phyloP scores from a whole-genome alignment of 768 basidiomycete species.

The Multifurca ochricompacta region DNA sequence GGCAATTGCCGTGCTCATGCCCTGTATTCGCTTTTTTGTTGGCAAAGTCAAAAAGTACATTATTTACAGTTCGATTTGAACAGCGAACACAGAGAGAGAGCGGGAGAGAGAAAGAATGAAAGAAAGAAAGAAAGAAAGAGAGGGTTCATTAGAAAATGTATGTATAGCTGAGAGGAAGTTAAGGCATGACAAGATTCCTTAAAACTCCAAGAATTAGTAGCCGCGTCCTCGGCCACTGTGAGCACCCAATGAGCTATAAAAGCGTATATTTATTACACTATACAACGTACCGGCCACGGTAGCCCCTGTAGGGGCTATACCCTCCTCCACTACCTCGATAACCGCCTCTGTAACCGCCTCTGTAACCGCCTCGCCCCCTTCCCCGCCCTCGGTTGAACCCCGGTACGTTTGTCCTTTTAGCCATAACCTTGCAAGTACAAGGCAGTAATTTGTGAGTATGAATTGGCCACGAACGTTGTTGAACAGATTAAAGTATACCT shows the following conservation, averaged over 20 bases:
- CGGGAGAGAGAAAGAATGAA: no score
- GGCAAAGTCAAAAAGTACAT: not conserved
- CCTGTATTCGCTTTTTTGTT: not conserved
- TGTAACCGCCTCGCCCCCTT: constrained; percentile 41
- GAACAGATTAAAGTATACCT: constrained; percentile 43
- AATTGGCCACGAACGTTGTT: no score
- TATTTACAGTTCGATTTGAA: no score
- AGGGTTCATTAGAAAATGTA: constrained; percentile 4
- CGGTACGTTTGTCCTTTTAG: constrained; percentile 94
- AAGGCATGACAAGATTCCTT: not conserved
- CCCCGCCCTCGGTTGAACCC: constrained; percentile 83
- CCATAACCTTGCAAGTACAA: constrained; percentile 57
- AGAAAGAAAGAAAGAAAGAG: not conserved
- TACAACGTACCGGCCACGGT: constrained; percentile 62
- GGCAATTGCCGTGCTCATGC: constrained; percentile 3
- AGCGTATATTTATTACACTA: not conserved
- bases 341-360: constrained; percentile 48
- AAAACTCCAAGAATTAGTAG: constrained; percentile 33
- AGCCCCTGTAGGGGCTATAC: constrained; percentile 54
- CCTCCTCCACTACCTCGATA: constrained; percentile 50
- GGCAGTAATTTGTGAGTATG: not conserved
- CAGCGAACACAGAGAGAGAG: no score
- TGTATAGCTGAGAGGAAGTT: not conserved
- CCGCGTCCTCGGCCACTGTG: constrained; percentile 70
- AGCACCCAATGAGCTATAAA: not conserved